Percentiles rank a stretch among this genome's conserved stretches.
Evolutionary conservation across 2,329 filamentous ascomycete genomes (phyloP).

Genomic region (Plectosphaerella sp.): DNA sequence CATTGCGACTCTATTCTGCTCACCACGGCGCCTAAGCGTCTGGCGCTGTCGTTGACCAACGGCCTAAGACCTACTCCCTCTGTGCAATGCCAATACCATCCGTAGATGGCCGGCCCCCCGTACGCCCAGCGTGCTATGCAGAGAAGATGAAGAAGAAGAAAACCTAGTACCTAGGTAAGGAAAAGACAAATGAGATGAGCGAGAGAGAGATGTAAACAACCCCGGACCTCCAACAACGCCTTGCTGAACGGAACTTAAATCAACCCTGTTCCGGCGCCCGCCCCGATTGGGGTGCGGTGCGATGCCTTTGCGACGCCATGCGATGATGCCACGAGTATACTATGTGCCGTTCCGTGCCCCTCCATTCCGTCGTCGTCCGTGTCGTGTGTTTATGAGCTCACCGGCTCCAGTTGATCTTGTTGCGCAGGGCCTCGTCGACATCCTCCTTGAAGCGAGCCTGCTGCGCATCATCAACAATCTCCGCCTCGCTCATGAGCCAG

Average conservation of each 20-base stretch:
- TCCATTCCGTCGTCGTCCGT: background rate
- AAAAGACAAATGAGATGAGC: no score
- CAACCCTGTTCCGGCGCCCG: background rate
- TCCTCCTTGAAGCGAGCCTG: conserved; percentile 32
- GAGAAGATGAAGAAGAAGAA: background rate
- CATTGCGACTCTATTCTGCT: no score
- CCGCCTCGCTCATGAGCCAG: conserved; percentile 37
- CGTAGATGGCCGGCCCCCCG: no score
- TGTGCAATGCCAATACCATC: no score
- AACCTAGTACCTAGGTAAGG: background rate
- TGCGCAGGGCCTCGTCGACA: conserved; percentile 38
- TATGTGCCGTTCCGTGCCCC: background rate
- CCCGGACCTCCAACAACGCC: background rate
- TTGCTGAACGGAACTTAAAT: background rate
- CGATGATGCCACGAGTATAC: no score
- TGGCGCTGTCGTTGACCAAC: no score
- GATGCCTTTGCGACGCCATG: background rate
- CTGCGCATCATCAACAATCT: conserved; percentile 40
- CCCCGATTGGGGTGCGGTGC: background rate
- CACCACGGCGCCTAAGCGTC: no score
- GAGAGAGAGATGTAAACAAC: background rate
- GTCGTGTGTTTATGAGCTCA: background rate
- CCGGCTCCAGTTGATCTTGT: conserved; percentile 37
- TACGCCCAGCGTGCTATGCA: background rate
- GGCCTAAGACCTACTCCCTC: background rate